Base-by-base conservation (phyloP, 306 rosid genomes). In the Macrotyloma uniflorum region DNA sequence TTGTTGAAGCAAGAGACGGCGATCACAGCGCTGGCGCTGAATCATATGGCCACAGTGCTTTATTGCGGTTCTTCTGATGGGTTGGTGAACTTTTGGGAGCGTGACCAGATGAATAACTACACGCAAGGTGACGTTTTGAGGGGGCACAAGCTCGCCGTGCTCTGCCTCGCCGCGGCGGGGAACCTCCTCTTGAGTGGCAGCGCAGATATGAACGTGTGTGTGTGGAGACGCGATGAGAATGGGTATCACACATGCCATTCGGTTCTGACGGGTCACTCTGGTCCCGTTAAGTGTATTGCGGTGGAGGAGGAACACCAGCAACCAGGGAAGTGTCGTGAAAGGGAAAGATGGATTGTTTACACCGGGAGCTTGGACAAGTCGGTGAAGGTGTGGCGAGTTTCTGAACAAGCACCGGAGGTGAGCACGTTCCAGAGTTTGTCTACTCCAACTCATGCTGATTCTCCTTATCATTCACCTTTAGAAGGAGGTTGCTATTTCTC, bases 371-470 rank as follows among this genome's bases (percentile, higher is more conserved):
- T 91, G 33, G 98, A 95, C 14, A 84, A 84, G 62, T 89, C 98
- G 0, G 97, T 95, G 6, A 95, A 95, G 67, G 97, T 95, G 49
- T 95, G 98, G 98, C 88, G 97, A 71, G 95, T 92, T 58, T 78
- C 89, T 0, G 92, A 91, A 58, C 55, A 88, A 32, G 78, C 82
- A 26, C 91, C 92, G 4, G 90, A 89, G 30, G 42, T 87, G 79
- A 74, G 53, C 42, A 63, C 80, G 78, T 0, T 78, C 0, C 77
- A 77, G 22, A 80, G 18, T 6, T 59, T 67, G 33, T 24, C 30
- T 36, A 74, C 72, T 0, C 54, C 73, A 0, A 61, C 22, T 51
- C 63, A 22, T 23, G n/a, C 1, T 4, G 13, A 6, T 20, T 53
- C 59, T 0, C 28, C 32, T 0, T 54, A 16, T 6, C 23, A 49